These are phyloP conservation scores for Trametes cinnabarina DNA, from an alignment of 768 basidiomycete genomes.

Conservation along the genomic window DNA sequence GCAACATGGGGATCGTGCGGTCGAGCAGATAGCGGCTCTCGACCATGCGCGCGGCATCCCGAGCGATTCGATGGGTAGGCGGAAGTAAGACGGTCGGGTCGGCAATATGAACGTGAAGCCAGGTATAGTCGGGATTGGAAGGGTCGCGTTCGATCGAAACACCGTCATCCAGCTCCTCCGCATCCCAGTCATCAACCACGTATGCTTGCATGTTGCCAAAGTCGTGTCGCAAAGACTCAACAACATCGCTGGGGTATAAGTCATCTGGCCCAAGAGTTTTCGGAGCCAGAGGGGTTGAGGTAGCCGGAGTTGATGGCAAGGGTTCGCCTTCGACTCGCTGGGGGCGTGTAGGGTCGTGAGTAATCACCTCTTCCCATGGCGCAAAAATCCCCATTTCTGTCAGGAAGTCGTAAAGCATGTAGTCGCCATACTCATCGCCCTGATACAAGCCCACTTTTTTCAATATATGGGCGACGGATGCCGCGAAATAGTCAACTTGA, in stretches of 20 bases:
- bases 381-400: conserved; percentile 70
- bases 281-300: conserved; percentile 1
- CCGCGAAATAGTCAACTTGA: conserved; percentile 63
- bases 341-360: neutral
- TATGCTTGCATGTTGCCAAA: conserved; percentile 80
- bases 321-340: neutral
- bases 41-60: conserved; percentile 45
- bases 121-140: conserved; percentile 54
- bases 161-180: conserved; percentile 92
- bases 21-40: conserved; percentile 63
- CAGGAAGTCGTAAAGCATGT: conserved; percentile 47
- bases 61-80: conserved; percentile 61
- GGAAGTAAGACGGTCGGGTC: conserved; percentile 84
- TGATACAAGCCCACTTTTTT: conserved; percentile 48
- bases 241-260: conserved; percentile 58
- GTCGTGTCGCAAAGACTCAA: conserved; percentile 77
- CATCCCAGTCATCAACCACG: conserved; percentile 77
- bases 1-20: conserved; percentile 71
- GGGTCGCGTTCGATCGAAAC: conserved; percentile 75
- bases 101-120: conserved; percentile 92
- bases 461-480: conserved; percentile 53
- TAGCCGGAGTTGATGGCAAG: neutral
- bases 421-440: conserved; percentile 30
- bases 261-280: conserved; percentile 57
- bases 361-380: conserved; percentile 70